Evolutionary conservation across 768 basidiomycete species (phyloP).

Genomic region (Podaxis mareebaensis): DNA sequence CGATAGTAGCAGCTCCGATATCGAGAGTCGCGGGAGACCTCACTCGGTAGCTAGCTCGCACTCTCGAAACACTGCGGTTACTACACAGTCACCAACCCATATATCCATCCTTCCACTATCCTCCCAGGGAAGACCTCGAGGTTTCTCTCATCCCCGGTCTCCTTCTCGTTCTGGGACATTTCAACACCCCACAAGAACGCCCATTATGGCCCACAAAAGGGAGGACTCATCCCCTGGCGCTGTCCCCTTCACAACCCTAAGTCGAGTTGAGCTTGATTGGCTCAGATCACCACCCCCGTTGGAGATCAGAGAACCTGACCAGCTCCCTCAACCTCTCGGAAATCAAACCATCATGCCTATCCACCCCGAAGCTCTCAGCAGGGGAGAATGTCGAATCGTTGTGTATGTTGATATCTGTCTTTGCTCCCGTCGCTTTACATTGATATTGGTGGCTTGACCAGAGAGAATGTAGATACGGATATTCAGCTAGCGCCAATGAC

Average conservation of each 20-base stretch:
- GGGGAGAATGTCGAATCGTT: not conserved
- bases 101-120: not conserved
- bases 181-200: not conserved
- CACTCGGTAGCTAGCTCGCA: not conserved
- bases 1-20: not conserved
- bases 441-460: not conserved
- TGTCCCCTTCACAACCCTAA: not conserved
- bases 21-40: constrained; percentile 3
- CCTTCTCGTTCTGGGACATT: not conserved
- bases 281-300: not conserved
- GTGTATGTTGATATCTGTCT: not conserved
- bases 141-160: not conserved
- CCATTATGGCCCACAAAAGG: not conserved
- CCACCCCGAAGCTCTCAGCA: not conserved
- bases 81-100: not conserved
- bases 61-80: not conserved
- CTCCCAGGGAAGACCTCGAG: not conserved
- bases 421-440: not conserved
- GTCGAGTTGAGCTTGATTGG: not conserved
- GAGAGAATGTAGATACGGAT: not conserved
- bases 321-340: not conserved
- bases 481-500: constrained; percentile 10
- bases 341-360: not conserved
- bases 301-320: not conserved
- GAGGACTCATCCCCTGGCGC: not conserved